phyloP scores from a whole-genome alignment of 116 monocot species.

The Iris pallida region DNA sequence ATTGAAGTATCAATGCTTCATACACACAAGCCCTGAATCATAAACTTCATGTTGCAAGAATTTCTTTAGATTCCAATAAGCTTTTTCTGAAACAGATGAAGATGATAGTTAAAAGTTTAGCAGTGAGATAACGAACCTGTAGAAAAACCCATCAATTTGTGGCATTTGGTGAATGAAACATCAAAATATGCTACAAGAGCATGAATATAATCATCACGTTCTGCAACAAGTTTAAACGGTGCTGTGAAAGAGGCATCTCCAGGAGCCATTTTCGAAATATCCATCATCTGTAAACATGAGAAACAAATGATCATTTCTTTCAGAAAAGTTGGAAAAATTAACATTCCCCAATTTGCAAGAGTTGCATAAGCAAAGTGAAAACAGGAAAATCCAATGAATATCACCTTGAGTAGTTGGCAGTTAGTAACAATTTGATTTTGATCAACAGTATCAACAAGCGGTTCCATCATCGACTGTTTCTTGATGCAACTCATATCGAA shows the following conservation, averaged over 20 bases:
- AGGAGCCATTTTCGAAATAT: conserved; percentile 84
- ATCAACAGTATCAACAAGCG: conserved; percentile 86
- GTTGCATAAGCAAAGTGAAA: neutral
- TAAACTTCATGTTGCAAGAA: too few species aligned
- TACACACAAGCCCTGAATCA: too few species aligned
- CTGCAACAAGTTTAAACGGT: conserved; percentile 85
- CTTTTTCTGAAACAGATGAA: too few species aligned
- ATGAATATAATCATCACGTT: conserved; percentile 86
- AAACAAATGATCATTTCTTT: neutral
- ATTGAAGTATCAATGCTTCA: too few species aligned
- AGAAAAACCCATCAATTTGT: conserved; percentile 91
- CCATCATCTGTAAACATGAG: conserved; percentile 60
- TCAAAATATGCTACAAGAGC: conserved; percentile 98
- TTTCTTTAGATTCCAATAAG: too few species aligned
- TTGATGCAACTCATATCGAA: conserved; percentile 98
- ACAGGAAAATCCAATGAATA: neutral
- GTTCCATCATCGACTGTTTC: conserved; percentile 92
- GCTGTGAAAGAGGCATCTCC: conserved; percentile 89
- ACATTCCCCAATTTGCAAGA: neutral
- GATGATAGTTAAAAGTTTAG: too few species aligned
- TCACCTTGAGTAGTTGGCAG: conserved; percentile 77
- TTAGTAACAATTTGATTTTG: conserved; percentile 95
- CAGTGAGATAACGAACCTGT: conserved; percentile 41
- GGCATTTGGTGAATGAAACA: conserved; percentile 88
- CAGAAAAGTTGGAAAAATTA: neutral